Evolutionary conservation across 2,329 filamentous ascomycete species (phyloP).

Genomic region (Emmonsiellopsis sp.): DNA sequence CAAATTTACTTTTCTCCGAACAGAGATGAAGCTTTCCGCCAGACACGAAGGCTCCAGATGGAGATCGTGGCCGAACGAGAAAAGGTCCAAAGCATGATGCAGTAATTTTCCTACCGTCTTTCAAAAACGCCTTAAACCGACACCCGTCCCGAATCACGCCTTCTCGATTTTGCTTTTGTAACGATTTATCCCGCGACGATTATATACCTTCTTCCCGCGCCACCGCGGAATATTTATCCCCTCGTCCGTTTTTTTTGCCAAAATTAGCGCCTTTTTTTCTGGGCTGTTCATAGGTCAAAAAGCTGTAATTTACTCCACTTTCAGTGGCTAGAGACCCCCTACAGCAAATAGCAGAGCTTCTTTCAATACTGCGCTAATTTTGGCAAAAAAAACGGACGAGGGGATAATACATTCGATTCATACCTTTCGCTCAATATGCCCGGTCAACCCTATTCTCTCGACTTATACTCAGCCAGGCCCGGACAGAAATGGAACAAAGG

Average conservation of each 20-base stretch:
- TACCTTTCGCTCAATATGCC: no score
- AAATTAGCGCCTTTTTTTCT: no score
- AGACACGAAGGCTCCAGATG: slow-evolving; percentile 60
- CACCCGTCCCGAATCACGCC: neutral
- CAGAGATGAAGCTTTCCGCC: slow-evolving; percentile 62
- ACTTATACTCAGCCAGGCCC: no score
- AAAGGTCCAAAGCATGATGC: slow-evolving; percentile 14
- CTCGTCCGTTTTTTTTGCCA: no score
- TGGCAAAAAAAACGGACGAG: no score
- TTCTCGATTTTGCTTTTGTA: neutral
- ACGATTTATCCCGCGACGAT: neutral
- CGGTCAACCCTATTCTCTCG: no score
- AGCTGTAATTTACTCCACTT: no score
- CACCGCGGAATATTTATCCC: neutral
- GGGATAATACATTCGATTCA: neutral
- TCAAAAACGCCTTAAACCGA: neutral
- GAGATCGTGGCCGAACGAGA: slow-evolving; percentile 56
- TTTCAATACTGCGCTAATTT: no score
- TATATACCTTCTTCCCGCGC: neutral
- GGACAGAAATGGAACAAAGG: no score
- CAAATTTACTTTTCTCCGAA: neutral
- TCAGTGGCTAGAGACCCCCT: no score
- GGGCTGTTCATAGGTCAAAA: no score
- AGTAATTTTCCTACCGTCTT: neutral
- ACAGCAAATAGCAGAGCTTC: no score